Conservation (phyloP, 176 grass and related monocot genomes). For the Tillandsia fasciculata region DNA sequence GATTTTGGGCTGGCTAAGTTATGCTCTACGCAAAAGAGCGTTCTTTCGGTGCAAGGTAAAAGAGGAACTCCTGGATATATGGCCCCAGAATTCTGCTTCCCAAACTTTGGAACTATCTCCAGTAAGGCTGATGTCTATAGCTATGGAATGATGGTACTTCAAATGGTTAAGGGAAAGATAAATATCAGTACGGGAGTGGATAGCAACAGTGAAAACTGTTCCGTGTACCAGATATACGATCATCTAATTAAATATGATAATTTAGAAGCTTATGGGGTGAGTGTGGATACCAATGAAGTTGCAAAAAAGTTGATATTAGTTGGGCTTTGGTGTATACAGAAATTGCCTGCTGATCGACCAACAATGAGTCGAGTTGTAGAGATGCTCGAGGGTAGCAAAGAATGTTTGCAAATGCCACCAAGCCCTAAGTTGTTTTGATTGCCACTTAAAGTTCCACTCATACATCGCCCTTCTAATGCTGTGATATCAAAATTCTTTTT, state of each 20-base stretch:
- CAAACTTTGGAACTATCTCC: not conserved
- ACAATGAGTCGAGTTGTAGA: not conserved
- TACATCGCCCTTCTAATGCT: too few relatives aligned
- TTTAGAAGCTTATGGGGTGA: not conserved
- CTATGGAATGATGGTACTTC: slow-evolving; percentile 5
- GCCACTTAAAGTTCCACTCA: too few relatives aligned
- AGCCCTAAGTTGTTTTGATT: not conserved
- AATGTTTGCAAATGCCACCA: not conserved
- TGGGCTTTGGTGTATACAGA: not conserved
- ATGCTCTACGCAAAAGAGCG: not conserved
- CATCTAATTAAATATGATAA: not conserved
- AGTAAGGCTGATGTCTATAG: slow-evolving; percentile 3
- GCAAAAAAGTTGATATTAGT: not conserved
- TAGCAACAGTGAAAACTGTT: too few relatives aligned
- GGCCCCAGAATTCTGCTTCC: not conserved
- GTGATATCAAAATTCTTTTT: too few relatives aligned
- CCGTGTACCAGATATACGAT: not conserved
- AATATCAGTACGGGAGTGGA: too few relatives aligned
- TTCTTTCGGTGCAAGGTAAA: not conserved
- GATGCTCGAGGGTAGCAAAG: not conserved
- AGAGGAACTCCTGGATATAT: not conserved
- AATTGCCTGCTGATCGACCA: not conserved
- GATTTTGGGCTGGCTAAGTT: not conserved
- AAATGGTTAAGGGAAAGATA: not conserved
- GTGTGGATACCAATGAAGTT: not conserved